Evolutionary conservation across 352 stramenopile species (phyloP).

Genomic region (Pythium brachiatum): DNA sequence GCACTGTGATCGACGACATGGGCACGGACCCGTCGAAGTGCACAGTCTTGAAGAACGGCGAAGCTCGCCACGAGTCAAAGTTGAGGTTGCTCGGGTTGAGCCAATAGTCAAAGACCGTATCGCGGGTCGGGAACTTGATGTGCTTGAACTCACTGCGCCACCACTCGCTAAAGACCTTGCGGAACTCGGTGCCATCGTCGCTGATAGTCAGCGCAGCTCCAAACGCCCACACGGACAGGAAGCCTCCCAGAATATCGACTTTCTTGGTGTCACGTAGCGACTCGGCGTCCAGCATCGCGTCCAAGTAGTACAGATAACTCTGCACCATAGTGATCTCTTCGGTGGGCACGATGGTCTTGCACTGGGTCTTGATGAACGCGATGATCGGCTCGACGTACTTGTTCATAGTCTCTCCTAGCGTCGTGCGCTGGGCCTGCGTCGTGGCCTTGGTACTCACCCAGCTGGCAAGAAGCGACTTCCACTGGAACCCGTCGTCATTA

Average conservation of each 20-base stretch:
- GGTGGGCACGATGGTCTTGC: constrained; percentile 86
- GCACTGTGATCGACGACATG: constrained; percentile 88
- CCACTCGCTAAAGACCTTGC: constrained; percentile 93
- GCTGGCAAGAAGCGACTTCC: constrained; percentile 89
- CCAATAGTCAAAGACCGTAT: constrained; percentile 97
- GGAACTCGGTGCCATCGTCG: constrained; percentile 93
- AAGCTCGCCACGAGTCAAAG: constrained; percentile 94
- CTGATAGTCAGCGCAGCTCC: constrained; percentile 82
- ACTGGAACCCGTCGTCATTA: constrained; percentile 90
- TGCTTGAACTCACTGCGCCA: constrained; percentile 92
- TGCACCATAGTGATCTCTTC: constrained; percentile 92
- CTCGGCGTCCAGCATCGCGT: constrained; percentile 77
- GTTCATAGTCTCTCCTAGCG: constrained; percentile 67
- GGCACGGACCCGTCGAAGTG: constrained; percentile 71
- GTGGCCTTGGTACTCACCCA: constrained; percentile 83
- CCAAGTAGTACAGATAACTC: constrained; percentile 90
- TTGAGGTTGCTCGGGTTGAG: constrained; percentile 85
- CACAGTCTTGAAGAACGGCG: constrained; percentile 86
- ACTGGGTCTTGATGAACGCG: constrained; percentile 83
- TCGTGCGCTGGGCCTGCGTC: constrained; percentile 47
- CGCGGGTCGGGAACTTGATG: constrained; percentile 91
- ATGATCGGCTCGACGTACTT: constrained; percentile 88
- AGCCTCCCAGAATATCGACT: constrained; percentile 87
- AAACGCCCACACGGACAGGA: constrained; percentile 93
- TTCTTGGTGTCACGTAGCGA: constrained; percentile 59